phyloP scores from a whole-genome alignment of 208 protist species.

The Crithidia thermophila region DNA sequence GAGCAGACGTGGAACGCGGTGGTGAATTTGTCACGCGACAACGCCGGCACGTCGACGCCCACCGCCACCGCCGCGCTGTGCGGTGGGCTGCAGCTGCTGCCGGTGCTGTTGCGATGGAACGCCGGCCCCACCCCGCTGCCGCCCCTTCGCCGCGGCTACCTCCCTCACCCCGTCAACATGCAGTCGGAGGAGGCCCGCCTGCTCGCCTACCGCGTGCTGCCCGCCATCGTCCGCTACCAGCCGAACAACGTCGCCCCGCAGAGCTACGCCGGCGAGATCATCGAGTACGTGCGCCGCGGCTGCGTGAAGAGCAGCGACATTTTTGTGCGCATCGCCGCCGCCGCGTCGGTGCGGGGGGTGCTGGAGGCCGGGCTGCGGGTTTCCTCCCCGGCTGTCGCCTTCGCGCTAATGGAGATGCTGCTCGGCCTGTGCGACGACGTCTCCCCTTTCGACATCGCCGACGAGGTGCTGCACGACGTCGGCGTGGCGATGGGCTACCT shows the following conservation, averaged over 20 bases:
- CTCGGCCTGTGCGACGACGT: constrained; percentile 31
- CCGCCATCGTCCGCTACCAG: constrained; percentile 30
- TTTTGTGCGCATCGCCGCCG: constrained; percentile 37
- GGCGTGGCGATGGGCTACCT: constrained; percentile 49
- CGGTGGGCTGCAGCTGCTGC: constrained; percentile 47
- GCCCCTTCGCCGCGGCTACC: constrained; percentile 34
- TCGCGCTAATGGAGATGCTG: constrained; percentile 30
- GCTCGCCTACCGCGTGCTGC: constrained; percentile 44
- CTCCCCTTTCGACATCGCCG: constrained; percentile 19
- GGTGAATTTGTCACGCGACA: constrained; percentile 20
- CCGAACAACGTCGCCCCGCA: constrained; percentile 8
- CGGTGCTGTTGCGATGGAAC: constrained; percentile 47
- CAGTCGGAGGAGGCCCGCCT: constrained; percentile 41
- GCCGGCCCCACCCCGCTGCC: constrained; percentile 33
- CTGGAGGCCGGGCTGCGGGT: constrained; percentile 38
- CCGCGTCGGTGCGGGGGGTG: constrained; percentile 31
- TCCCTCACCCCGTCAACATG: constrained; percentile 63
- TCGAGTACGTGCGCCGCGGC: constrained; percentile 44
- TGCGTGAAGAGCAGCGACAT: constrained; percentile 22
- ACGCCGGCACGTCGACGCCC: constrained; percentile 19
- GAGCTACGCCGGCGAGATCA: constrained; percentile 25
- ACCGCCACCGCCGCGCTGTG: constrained; percentile 33
- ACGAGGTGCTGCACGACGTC: constrained; percentile 37
- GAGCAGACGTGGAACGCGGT: constrained; percentile 27
- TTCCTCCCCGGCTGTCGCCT: constrained; percentile 25